Base-by-base conservation (phyloP, 2,329 filamentous ascomycete species). In the Epichloe glyceriae region DNA sequence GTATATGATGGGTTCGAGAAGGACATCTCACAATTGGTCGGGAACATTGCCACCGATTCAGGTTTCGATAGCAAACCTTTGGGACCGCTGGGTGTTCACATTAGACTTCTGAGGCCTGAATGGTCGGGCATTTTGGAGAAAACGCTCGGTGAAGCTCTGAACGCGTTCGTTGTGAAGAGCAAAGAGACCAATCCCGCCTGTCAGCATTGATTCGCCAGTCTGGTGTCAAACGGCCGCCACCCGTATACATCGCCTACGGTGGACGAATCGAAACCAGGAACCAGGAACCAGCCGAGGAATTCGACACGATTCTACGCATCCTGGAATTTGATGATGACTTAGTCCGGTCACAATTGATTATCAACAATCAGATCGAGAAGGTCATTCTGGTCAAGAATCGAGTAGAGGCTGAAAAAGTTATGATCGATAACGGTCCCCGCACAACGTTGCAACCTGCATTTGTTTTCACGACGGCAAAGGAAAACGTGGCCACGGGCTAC, bases 71-170 rank as follows among this genome's bases (percentile, higher is more conserved):
- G 78, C 42, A 83, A 77, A 54, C 93, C 93, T 2, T 73, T 97
- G 35, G 93, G 93, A 0, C 93, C 93, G 0, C 72, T 97, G 14
- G 93, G 90, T 33, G 72, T 81, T 22, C 79, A 93, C 60, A 75
- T 98, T 48, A 82, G 81, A 56, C 71, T 98, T 22, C 70, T 81
- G 37, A 83, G 91, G 57, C 85, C 87, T 1, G 76, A 87, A 58
- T 98, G 93, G 93, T 85, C 84, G 1, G 77, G 79, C 0, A 81
- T 95, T 42, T 66, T 98, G 14, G 93, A 98, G 63, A 85, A 78
- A 55, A 79, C 79, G 1, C 75, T 95, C 44, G 87, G 87, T n/a
- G 67, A 66, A 3, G 73, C 70, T 0, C 70, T 97, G 34, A 85
- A 81, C 54, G 82, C 79, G 1, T 98, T 97, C 61, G 78, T 95